Base-by-base conservation (phyloP, 2,329 filamentous ascomycete species). In the Nemania sp. region DNA sequence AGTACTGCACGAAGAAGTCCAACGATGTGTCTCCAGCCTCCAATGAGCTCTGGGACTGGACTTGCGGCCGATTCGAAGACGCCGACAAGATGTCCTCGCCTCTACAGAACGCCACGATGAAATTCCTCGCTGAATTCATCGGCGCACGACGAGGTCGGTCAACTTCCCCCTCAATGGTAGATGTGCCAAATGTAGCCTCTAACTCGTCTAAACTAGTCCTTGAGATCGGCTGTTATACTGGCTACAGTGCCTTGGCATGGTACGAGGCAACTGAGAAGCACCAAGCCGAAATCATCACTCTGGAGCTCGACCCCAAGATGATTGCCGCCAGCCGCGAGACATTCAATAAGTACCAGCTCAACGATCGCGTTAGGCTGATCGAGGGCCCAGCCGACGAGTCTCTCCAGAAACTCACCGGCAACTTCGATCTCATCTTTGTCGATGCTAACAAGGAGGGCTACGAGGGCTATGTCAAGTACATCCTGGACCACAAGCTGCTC, bases 151-250 rank as follows among this genome's bases (percentile, higher is more conserved):
- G 65, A 65, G 54, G 60, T 62, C 37, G 37, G 58, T 39, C 15
- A 15, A 29, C 20, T 15, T 35, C 3, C 29, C 11, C 25, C 25
- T 29, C 4, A 29, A 3, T 29, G 25, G 25, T 29, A 35, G 6
- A 5, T 11, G 3, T 39, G 5, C 15, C 15, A n/a, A 5, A 32
- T 25, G 40, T n/a, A 5, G 21, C 15, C 5, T 34, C 37, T 53
- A 17, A 60, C 11, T 2, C 15, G 12, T 10, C 52, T 25, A 5
- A 46, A 51, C 21, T 46, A 74, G 71, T 75, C 20, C 72, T 75
- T 11, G 73, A 75, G 51, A 69, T 75, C 35, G 73, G 73, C 2
- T 72, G 67, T 54, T 75, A 71, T 57, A 74, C 69, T 5, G 73
- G 73, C 2, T 75, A 73, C 61, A 74, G 71, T 3, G 72, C 72